Percentiles rank a stretch among this genome's conserved stretches.
Conservation (phyloP, 805 yeast species). For the Yarrowia osloensis region DNA sequence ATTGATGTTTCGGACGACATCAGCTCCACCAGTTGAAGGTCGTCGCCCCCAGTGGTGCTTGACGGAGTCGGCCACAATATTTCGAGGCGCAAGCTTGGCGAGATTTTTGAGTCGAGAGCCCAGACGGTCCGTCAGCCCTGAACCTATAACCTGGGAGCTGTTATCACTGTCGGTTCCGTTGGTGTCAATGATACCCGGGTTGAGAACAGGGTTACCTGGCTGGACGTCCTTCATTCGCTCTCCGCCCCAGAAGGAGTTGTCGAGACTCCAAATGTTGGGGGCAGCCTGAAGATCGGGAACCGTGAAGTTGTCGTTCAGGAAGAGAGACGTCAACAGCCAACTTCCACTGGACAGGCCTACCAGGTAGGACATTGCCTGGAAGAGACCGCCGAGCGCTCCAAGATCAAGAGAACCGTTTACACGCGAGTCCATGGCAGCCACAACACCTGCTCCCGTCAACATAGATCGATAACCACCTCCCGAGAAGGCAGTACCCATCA, state of each 20-base stretch:
- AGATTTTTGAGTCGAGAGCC: background rate
- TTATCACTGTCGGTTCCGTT: conserved; percentile 45
- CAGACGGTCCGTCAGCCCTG: background rate
- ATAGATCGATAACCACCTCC: conserved; percentile 95
- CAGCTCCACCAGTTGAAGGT: background rate
- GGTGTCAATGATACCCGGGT: conserved; percentile 59
- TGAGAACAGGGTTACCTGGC: conserved; percentile 37
- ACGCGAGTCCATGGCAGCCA: conserved; percentile 73
- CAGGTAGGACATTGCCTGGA: conserved; percentile 69
- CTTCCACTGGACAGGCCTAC: conserved; percentile 83
- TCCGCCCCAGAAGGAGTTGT: conserved; percentile 57
- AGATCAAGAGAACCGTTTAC: conserved; percentile 55
- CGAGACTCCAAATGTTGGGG: conserved; percentile 64
- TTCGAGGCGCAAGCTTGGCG: background rate
- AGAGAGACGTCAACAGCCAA: conserved; percentile 74
- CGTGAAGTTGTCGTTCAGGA: conserved; percentile 69
- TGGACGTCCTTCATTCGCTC: conserved; percentile 48
- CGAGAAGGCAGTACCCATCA: conserved; percentile 55
- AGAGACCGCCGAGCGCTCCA: conserved; percentile 50
- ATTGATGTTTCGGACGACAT: background rate
- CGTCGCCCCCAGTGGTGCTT: background rate
- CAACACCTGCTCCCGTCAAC: conserved; percentile 77
- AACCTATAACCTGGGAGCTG: background rate
- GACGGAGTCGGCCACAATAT: background rate
- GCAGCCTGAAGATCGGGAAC: conserved; percentile 57